Evolutionary conservation across 202 grass and related monocot species (phyloP).

Genomic region (Schoenoplectus tabernaemontani): DNA sequence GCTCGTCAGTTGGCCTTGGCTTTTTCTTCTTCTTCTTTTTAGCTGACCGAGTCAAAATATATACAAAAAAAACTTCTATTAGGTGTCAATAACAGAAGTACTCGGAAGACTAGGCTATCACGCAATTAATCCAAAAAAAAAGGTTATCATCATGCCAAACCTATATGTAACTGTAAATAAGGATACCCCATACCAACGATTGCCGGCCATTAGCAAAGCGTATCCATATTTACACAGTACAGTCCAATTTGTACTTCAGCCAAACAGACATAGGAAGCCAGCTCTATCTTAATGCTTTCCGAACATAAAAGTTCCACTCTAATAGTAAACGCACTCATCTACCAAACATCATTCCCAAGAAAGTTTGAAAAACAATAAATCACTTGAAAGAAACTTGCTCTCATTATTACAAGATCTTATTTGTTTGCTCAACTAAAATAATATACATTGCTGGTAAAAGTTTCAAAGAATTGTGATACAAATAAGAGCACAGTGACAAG

Average conservation of each 20-base stretch:
- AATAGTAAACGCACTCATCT: background rate
- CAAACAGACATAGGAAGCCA: background rate
- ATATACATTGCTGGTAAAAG: constrained; percentile 12
- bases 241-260: background rate
- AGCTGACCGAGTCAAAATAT: constrained; percentile 29
- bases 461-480: constrained; percentile 18
- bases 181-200: too few species aligned
- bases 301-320: background rate
- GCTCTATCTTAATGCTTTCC: background rate
- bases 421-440: constrained; percentile 26
- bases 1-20: constrained; percentile 40
- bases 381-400: constrained; percentile 1
- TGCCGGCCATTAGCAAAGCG: too few species aligned
- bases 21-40: constrained; percentile 99
- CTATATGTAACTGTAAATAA: too few species aligned
- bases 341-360: background rate
- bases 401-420: constrained; percentile 2
- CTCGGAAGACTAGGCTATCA: background rate
- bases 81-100: constrained; percentile 1
- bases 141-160: background rate
- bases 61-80: constrained; percentile 9
- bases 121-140: background rate
- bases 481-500: constrained; percentile 30
- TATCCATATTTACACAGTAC: too few species aligned
- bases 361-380: constrained; percentile 1